A percentile compares a stretch with the other conserved stretches of the same genome.
Evolutionary conservation across 495 filamentous ascomycete genomes (phyloP).

Genomic region (Aspergillus leporis): DNA sequence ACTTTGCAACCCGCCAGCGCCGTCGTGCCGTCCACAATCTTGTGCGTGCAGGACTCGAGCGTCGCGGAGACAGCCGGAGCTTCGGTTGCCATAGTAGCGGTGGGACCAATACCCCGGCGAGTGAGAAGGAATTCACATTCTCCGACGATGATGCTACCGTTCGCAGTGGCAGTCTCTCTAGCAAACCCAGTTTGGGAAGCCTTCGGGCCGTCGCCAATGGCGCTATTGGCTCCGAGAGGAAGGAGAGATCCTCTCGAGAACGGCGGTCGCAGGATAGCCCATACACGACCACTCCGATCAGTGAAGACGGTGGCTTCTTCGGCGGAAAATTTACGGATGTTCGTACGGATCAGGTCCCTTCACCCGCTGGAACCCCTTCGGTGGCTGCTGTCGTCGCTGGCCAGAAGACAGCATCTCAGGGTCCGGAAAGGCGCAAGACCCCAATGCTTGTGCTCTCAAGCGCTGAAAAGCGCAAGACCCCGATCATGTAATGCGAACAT

Average conservation of each 20-base stretch:
- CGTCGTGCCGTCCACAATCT: conserved; percentile 89
- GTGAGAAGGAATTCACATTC: conserved; percentile 80
- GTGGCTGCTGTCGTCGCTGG: conserved; percentile 50
- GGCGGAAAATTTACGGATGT: conserved; percentile 55
- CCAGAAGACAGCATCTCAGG: conserved; percentile 44
- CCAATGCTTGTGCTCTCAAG: conserved; percentile 84
- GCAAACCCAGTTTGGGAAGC: conserved; percentile 76
- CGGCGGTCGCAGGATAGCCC: conserved; percentile 53
- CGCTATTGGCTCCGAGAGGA: conserved; percentile 83
- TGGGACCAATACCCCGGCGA: conserved; percentile 86
- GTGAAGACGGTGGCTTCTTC: conserved; percentile 62
- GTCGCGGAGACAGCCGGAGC: conserved; percentile 66
- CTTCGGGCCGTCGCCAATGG: conserved; percentile 76
- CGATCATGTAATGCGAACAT: conserved; percentile 50
- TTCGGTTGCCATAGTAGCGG: conserved; percentile 58
- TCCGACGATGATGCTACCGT: conserved; percentile 81
- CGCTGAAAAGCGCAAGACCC: conserved; percentile 88
- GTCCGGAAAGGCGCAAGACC: conserved; percentile 71
- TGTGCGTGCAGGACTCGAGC: conserved; percentile 85
- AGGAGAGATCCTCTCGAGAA: conserved; percentile 61
- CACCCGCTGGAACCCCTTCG: conserved; percentile 40
- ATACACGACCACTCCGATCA: conserved; percentile 49
- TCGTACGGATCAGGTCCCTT: conserved; percentile 38
- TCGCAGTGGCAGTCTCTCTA: conserved; percentile 79
- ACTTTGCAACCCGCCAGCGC: conserved; percentile 92